These are phyloP conservation scores for Aureobasidium sp. DNA, from an alignment of 2,329 filamentous ascomycete species.

Conservation along the genomic window DNA sequence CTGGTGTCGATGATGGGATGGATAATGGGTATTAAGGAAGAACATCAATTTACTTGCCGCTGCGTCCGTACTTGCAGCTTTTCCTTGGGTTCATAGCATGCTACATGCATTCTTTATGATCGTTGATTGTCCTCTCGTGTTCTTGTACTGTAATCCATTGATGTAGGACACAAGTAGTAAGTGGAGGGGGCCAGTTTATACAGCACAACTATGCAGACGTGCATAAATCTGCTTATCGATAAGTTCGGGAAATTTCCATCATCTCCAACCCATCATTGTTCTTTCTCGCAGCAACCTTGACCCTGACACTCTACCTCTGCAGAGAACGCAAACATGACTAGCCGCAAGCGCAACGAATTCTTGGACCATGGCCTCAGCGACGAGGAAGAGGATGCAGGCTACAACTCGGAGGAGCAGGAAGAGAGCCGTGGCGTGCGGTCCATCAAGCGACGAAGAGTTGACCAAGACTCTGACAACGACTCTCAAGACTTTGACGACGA, in stretches of 20 bases:
- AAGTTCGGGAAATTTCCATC: not conserved
- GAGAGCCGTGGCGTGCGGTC: conserved; percentile 50
- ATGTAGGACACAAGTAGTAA: no score
- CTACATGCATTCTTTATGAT: no score
- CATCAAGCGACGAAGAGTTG: conserved; percentile 56
- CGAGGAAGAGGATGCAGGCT: conserved; percentile 39
- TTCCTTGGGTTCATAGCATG: no score
- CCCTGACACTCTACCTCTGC: not conserved
- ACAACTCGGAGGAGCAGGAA: conserved; percentile 59
- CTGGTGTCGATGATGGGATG: no score
- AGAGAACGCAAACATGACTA: conserved; percentile 45
- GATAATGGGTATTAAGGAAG: no score
- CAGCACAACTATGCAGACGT: not conserved
- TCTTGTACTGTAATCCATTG: no score
- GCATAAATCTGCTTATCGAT: not conserved
- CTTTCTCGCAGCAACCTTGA: not conserved
- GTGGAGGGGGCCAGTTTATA: no score
- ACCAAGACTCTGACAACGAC: conserved; percentile 29
- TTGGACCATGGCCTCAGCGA: conserved; percentile 44
- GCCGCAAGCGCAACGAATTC: conserved; percentile 64
- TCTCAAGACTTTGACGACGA: conserved; percentile 21
- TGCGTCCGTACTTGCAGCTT: no score
- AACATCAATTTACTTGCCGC: no score
- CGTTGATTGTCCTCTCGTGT: no score
- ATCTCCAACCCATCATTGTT: not conserved